Conservation (phyloP, 2,329 filamentous ascomycete species). For the Stemphylium lycopersici region DNA sequence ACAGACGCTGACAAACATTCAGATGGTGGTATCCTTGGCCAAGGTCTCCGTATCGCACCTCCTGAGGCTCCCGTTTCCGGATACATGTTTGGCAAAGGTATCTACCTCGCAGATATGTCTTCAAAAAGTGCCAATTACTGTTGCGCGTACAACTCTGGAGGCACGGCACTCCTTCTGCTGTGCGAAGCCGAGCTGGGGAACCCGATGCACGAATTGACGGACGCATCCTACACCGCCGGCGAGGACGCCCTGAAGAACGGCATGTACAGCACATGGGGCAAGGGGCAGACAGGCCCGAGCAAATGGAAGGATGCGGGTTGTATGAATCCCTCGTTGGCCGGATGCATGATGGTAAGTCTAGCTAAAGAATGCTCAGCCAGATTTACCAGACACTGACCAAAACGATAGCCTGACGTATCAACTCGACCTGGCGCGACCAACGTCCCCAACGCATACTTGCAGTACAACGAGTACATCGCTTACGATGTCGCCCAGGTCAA, state of each 20-base stretch:
- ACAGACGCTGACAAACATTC: not conserved
- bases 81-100: constrained; percentile 90
- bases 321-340: constrained; percentile 68
- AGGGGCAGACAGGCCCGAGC: constrained; percentile 67
- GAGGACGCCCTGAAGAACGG: constrained; percentile 65
- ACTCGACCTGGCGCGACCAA: constrained; percentile 57
- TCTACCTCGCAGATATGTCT: constrained; percentile 82
- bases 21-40: constrained; percentile 79
- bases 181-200: constrained; percentile 84
- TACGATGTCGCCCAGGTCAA: constrained; percentile 74
- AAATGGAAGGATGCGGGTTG: constrained; percentile 77
- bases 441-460: constrained; percentile 55
- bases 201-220: constrained; percentile 70
- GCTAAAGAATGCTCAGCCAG: not conserved
- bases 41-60: constrained; percentile 88
- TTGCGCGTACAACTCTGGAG: constrained; percentile 64
- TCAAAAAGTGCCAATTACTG: constrained; percentile 86
- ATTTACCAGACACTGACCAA: constrained; percentile 11
- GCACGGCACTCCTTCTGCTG: constrained; percentile 75
- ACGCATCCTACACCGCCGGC: constrained; percentile 67
- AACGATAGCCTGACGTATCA: constrained; percentile 32
- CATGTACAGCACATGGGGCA: constrained; percentile 72
- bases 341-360: constrained; percentile 69
- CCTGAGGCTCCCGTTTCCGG: constrained; percentile 79
- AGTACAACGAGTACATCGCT: constrained; percentile 76